phyloP scores from a whole-genome alignment of 148 eudicot genomes.

The Amaranthus palmeri region DNA sequence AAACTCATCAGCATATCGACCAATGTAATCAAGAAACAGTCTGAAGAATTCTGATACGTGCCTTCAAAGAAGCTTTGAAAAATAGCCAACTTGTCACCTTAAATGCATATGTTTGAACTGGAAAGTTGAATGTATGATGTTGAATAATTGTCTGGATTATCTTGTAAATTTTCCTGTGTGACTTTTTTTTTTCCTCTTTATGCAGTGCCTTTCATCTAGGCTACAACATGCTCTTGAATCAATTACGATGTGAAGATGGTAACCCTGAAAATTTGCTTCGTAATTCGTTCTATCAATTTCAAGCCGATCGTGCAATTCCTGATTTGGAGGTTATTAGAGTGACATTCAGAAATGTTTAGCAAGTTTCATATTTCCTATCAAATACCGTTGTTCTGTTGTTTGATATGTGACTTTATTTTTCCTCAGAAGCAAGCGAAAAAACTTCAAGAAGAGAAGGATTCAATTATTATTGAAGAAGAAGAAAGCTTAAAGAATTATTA shows the following conservation, averaged over 20 bases:
- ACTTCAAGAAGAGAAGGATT: conserved; percentile 74
- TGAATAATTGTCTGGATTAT: not conserved
- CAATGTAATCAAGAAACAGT: no score
- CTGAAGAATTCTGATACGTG: no score
- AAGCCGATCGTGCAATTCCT: conserved; percentile 89
- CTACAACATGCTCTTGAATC: conserved; percentile 97
- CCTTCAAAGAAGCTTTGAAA: no score
- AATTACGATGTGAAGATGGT: conserved; percentile 89
- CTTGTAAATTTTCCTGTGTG: not conserved
- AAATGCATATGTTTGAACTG: not conserved
- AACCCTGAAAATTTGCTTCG: conserved; percentile 96
- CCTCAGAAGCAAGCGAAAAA: conserved; percentile 74
- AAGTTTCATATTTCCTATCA: not conserved
- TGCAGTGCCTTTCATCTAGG: conserved; percentile 95
- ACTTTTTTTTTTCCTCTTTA: conserved; percentile 17
- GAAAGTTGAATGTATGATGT: not conserved
- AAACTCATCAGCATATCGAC: no score
- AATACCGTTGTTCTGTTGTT: not conserved
- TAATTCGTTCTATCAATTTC: conserved; percentile 92
- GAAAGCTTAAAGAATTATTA: conserved; percentile 77
- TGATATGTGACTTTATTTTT: conserved; percentile 14
- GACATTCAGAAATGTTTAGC: not conserved
- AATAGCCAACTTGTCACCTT: no score
- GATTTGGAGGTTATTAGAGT: conserved; percentile 67
- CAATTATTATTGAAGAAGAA: conserved; percentile 86